Conservation (phyloP, 129 eudicot genomes). For the Erigeron canadensis region DNA sequence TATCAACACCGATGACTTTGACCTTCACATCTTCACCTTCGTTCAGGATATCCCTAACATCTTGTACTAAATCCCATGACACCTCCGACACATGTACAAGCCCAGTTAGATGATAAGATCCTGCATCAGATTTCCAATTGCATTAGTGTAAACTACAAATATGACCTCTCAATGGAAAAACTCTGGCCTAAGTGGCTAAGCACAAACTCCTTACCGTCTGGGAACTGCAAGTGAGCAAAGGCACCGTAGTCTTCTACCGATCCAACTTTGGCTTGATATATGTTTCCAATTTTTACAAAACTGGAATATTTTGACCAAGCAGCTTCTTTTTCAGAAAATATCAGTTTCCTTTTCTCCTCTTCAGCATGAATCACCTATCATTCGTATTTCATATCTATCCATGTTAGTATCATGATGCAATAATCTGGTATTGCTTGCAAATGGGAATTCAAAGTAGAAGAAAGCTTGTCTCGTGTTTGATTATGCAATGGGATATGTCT, state of each 20-base stretch:
- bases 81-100: constrained; percentile 92
- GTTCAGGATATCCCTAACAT: constrained; percentile 64
- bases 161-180: neutral
- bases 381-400: neutral
- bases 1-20: constrained; percentile 68
- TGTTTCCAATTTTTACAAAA: constrained; percentile 59
- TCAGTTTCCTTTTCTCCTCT: constrained; percentile 57
- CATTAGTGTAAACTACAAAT: neutral
- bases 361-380: constrained; percentile 72
- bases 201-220: constrained; percentile 56
- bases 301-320: constrained; percentile 64
- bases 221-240: constrained; percentile 72
- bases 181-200: neutral
- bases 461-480: neutral
- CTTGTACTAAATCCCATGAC: constrained; percentile 96
- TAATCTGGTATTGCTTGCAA: neutral
- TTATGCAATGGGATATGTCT: neutral
- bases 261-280: constrained; percentile 69
- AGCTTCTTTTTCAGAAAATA: constrained; percentile 92
- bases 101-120: constrained; percentile 80
- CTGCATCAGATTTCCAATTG: constrained; percentile 39
- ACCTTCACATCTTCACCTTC: constrained; percentile 83
- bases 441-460: neutral
- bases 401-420: neutral
- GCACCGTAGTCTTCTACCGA: constrained; percentile 90